phyloP scores from a whole-genome alignment of 1,284 basidiomycete genomes.

The Trametes sp. region DNA sequence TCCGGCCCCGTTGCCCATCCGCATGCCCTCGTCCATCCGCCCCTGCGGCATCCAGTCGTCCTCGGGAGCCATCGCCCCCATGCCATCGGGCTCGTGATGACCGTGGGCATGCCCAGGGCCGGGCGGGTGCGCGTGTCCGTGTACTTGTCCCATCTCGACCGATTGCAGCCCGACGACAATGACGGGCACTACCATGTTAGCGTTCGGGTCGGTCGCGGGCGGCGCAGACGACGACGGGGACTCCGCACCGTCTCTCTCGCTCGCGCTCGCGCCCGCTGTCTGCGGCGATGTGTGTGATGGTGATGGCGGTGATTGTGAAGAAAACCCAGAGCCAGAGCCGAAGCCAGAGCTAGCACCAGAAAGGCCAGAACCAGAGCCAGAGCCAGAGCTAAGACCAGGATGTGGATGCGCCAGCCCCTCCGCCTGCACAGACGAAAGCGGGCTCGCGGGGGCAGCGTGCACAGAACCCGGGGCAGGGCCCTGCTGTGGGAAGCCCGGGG shows the following conservation, averaged over 20 bases:
- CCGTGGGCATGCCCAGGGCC: neutral
- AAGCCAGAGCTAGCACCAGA: no score
- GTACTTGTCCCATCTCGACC: slow-evolving; percentile 56
- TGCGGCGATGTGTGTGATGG: slow-evolving; percentile 7
- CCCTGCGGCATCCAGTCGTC: slow-evolving; percentile 15
- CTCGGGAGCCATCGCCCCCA: slow-evolving; percentile 1
- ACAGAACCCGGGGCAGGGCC: slow-evolving; percentile 15
- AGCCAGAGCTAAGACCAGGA: no score
- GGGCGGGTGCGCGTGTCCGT: neutral
- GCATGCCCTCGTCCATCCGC: slow-evolving; percentile 15
- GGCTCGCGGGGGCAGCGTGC: no score
- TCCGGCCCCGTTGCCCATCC: no score
- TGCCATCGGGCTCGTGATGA: slow-evolving; percentile 11
- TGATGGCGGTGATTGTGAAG: no score
- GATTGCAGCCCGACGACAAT: slow-evolving; percentile 83
- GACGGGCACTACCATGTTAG: slow-evolving; percentile 72
- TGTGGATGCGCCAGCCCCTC: neutral
- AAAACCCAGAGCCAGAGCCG: no score
- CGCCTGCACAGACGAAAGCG: no score
- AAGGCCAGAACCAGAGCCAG: no score
- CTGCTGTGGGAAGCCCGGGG: slow-evolving; percentile 20
- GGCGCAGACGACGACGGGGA: slow-evolving; percentile 18
- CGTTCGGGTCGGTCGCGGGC: slow-evolving; percentile 31
- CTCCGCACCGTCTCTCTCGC: slow-evolving; percentile 19
- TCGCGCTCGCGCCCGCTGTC: neutral